Evolutionary conservation across 768 basidiomycete species (phyloP).

Genomic region (Tricholoma hemisulphureum): DNA sequence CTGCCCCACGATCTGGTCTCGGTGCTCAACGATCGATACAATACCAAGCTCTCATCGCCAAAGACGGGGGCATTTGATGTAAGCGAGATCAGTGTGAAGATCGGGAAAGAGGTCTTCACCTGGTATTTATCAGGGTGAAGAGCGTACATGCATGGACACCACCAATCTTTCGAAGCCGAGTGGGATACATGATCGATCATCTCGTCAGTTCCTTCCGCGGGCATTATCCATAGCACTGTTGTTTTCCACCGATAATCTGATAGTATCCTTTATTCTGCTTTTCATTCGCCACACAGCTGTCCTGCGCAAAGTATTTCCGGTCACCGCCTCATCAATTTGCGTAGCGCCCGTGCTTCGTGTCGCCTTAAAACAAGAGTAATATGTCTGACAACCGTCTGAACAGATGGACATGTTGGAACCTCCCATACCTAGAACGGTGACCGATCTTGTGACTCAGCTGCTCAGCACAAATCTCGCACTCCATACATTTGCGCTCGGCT

Average conservation of each 20-base stretch:
- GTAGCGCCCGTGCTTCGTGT: no score
- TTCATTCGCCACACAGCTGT: no score
- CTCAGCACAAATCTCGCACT: not conserved
- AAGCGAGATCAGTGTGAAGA: conserved; percentile 57
- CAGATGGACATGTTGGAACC: no score
- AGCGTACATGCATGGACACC: not conserved
- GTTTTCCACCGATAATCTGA: no score
- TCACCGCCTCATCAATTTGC: no score
- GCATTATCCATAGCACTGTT: no score
- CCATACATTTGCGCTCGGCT: not conserved
- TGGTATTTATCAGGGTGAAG: conserved; percentile 41
- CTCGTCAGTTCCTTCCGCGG: no score
- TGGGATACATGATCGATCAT: not conserved
- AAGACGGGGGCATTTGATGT: conserved; percentile 51
- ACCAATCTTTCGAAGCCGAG: not conserved
- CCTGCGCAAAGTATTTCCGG: no score
- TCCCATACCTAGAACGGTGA: not conserved
- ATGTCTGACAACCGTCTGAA: no score
- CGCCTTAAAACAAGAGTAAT: no score
- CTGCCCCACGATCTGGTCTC: conserved; percentile 51
- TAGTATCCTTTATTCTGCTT: no score
- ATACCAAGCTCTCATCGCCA: conserved; percentile 39
- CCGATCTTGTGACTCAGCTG: not conserved
- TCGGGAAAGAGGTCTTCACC: conserved; percentile 61
- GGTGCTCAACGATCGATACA: conserved; percentile 49